Base-by-base conservation (phyloP, 1,284 basidiomycete species). In the Ustilago shanxiensis region DNA sequence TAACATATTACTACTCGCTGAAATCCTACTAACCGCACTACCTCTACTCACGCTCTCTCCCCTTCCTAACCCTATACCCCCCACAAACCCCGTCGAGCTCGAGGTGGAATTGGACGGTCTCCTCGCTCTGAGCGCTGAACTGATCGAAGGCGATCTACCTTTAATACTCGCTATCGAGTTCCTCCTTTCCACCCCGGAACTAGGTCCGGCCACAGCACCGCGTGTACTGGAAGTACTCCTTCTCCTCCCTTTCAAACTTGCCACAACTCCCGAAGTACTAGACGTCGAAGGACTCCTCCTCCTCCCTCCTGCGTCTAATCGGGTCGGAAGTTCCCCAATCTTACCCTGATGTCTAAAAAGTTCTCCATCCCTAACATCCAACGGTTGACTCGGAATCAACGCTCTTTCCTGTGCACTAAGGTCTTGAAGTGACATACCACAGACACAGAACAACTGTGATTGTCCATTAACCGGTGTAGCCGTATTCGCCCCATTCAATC, bases 381-480 rank as follows among this genome's bases (percentile, higher is more conserved):
- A 50, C 18, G 81, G 78, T 14, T 62, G 51, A 3, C 60, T 71
- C 20, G 84, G 83, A 26, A 85, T 81, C 64, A 86, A 52, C 4
- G 77, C 79, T 13, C 78, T 69, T 49, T 86, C 83, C 24, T 81
- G 75, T 11, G 73, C 79, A 24, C 50, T 53, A 2, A 86, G 69
- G 51, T 86, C 84, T 24, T 81, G 79, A 11, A 85, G 50, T 29
- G 77, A 80, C 77, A 82, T 80, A 18, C 84, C 84, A 65, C 84
- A 86, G n/a, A 86, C 84, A 54, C 84, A 86, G 65, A 81, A 79
- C 28, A 84, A 72, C 59, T 86, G 84, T 8, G 56, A 65, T 29
- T 76, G 65, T 5, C 82, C 83, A 20, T 45, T 51, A n/a, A 79
- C 73, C n/a, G 69, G 64, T 7, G 67, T 74, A 2, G 80, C 68